Evolutionary conservation across 2,329 filamentous ascomycete genomes (phyloP).

Genomic region (Pseudopyrenochaeta lycopersici): DNA sequence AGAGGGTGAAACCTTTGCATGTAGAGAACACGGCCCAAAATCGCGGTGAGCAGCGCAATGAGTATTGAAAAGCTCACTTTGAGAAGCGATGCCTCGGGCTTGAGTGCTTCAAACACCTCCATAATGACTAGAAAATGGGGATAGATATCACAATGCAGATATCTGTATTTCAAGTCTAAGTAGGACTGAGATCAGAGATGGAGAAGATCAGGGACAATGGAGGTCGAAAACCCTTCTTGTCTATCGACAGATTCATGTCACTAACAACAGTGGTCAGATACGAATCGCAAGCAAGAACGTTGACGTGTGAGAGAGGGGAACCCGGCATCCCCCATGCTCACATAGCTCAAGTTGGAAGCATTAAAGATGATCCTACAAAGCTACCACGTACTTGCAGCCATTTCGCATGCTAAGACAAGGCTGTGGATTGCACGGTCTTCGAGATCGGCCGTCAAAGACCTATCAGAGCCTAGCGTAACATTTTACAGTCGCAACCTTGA

Average conservation of each 20-base stretch:
- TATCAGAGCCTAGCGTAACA: not conserved
- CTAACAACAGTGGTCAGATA: not conserved
- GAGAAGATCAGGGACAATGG: not conserved
- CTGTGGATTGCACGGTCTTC: not conserved
- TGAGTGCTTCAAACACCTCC: not conserved
- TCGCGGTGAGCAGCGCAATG: constrained; percentile 7
- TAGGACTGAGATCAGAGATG: not conserved
- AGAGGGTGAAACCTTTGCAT: constrained; percentile 54
- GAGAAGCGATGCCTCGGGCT: not conserved
- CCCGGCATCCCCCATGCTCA: not conserved
- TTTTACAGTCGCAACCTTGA: too few species aligned
- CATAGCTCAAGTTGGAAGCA: not conserved
- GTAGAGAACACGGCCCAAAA: constrained; percentile 41
- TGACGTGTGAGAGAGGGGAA: not conserved
- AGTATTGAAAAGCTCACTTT: constrained; percentile 8
- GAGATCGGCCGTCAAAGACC: not conserved
- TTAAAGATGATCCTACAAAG: not conserved
- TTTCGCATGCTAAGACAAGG: not conserved
- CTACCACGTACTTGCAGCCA: not conserved
- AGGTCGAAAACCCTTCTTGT: not conserved
- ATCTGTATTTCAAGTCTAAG: not conserved
- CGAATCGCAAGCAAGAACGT: not conserved
- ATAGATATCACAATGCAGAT: not conserved
- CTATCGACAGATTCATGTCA: not conserved
- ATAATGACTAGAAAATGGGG: not conserved